Conservation (phyloP, 768 basidiomycete genomes). For the Boletus rubroflammeus region DNA sequence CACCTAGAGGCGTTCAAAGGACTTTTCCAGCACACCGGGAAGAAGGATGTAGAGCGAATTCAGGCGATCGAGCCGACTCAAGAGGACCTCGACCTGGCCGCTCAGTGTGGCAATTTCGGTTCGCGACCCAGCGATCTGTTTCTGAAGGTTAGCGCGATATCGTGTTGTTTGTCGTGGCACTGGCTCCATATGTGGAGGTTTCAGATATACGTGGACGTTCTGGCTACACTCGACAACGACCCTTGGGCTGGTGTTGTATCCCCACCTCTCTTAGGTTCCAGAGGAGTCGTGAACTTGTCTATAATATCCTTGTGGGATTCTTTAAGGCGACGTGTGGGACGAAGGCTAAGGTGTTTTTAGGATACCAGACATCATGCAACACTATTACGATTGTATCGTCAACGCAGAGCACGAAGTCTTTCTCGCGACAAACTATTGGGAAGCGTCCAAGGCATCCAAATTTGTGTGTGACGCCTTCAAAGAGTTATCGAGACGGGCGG, state of each 20-base stretch:
- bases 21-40: slow-evolving; percentile 17
- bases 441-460: slow-evolving; percentile 48
- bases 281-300: slow-evolving; percentile 58
- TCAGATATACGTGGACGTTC: slow-evolving; percentile 61
- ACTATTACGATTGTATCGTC: slow-evolving; percentile 61
- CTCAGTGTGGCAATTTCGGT: slow-evolving; percentile 50
- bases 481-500: slow-evolving; percentile 48
- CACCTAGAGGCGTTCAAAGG: slow-evolving; percentile 19
- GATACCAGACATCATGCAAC: slow-evolving; percentile 71
- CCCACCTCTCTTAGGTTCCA: slow-evolving; percentile 59
- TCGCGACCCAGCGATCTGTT: slow-evolving; percentile 55
- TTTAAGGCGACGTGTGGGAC: background rate
- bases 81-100: slow-evolving; percentile 46
- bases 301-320: slow-evolving; percentile 51
- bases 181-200: background rate
- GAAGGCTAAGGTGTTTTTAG: slow-evolving; percentile 26
- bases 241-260: slow-evolving; percentile 56
- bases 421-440: slow-evolving; percentile 64
- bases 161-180: background rate
- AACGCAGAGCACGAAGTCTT: slow-evolving; percentile 61
- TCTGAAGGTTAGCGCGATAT: slow-evolving; percentile 43
- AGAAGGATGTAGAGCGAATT: slow-evolving; percentile 18
- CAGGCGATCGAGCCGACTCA: slow-evolving; percentile 27
- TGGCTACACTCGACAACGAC: slow-evolving; percentile 53
- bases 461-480: slow-evolving; percentile 49